Conservation (phyloP, 1,139 yeast genomes). For the Sugiyamaella castrensis region DNA sequence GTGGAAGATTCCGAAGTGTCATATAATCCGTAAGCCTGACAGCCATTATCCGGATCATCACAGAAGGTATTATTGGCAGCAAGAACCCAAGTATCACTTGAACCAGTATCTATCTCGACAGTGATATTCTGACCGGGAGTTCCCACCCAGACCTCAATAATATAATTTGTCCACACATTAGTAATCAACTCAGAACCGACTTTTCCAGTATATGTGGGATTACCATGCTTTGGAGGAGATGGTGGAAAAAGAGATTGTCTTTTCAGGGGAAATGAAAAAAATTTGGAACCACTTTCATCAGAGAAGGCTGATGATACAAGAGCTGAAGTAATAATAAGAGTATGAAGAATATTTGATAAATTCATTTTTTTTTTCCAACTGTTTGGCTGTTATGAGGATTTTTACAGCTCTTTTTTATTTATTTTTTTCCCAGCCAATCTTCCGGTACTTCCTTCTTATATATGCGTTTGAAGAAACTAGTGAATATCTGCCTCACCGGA, state of each 20-base stretch:
- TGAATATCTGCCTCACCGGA: too few species aligned
- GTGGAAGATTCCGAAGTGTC: slow-evolving; percentile 15
- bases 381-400: too few species aligned
- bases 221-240: slow-evolving; percentile 1
- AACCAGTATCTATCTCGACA: slow-evolving; percentile 45
- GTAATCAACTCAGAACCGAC: not conserved
- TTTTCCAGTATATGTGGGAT: slow-evolving; percentile 2
- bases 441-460: too few species aligned
- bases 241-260: not conserved
- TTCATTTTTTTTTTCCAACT: too few species aligned
- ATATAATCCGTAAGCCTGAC: slow-evolving; percentile 17
- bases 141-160: slow-evolving; percentile 26
- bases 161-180: slow-evolving; percentile 18
- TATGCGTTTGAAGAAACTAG: too few species aligned
- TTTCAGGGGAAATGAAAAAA: not conserved
- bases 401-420: too few species aligned
- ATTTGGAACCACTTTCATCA: too few species aligned
- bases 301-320: too few species aligned
- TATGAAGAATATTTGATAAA: too few species aligned
- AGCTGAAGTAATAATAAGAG: too few species aligned
- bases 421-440: too few species aligned
- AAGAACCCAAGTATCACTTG: slow-evolving; percentile 47
- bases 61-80: slow-evolving; percentile 27
- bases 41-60: slow-evolving; percentile 16
- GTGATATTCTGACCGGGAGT: slow-evolving; percentile 27